Evolutionary conservation across 1,139 yeast genomes (phyloP).

Genomic region (Scheffersomyces titani): DNA sequence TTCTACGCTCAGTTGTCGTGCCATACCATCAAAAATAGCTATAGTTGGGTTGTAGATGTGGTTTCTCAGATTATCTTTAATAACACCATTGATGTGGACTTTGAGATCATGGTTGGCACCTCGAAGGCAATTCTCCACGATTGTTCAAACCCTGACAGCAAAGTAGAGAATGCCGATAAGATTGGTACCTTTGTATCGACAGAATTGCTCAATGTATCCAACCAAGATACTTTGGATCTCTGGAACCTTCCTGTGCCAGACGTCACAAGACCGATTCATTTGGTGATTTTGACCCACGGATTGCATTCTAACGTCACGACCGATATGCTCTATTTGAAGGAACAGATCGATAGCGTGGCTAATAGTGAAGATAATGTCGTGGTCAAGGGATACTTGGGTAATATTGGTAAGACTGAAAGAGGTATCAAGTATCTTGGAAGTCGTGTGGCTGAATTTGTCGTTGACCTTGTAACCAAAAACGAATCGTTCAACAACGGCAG

Average conservation of each 20-base stretch:
- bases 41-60: slow-evolving; percentile 85
- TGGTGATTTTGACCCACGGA: slow-evolving; percentile 87
- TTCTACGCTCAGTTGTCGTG: slow-evolving; percentile 25
- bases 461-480: slow-evolving; percentile 53
- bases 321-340: slow-evolving; percentile 86
- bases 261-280: slow-evolving; percentile 56
- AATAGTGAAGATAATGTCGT: slow-evolving; percentile 59
- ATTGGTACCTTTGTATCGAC: slow-evolving; percentile 29
- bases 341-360: slow-evolving; percentile 60
- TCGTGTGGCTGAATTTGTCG: slow-evolving; percentile 74
- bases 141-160: slow-evolving; percentile 29
- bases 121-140: slow-evolving; percentile 46
- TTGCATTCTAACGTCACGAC: slow-evolving; percentile 86
- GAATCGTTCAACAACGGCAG: slow-evolving; percentile 29
- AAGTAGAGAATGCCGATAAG: slow-evolving; percentile 28
- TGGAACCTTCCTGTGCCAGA: slow-evolving; percentile 65
- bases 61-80: slow-evolving; percentile 82
- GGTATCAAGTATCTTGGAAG: slow-evolving; percentile 88
- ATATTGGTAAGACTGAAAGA: slow-evolving; percentile 85
- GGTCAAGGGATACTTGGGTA: slow-evolving; percentile 81
- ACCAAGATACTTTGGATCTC: slow-evolving; percentile 65
- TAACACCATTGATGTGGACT: slow-evolving; percentile 64
- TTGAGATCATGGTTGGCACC: slow-evolving; percentile 65
- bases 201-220: slow-evolving; percentile 38
- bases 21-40: slow-evolving; percentile 26